These are phyloP conservation scores for Croton setiger DNA, from an alignment of 441 rosid genomes.

Conservation along the genomic window DNA sequence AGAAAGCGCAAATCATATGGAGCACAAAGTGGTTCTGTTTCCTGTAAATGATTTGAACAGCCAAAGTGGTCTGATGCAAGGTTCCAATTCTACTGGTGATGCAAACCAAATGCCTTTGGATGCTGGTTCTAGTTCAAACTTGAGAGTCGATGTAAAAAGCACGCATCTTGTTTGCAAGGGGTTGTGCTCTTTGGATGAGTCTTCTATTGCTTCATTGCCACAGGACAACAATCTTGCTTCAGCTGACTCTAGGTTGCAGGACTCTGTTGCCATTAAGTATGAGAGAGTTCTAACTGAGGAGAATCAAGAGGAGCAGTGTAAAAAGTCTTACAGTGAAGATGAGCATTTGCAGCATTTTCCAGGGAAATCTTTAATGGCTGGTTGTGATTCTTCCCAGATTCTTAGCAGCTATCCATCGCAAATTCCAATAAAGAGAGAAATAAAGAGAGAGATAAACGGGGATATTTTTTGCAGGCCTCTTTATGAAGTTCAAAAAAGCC, in stretches of 20 bases:
- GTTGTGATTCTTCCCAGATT: constrained; percentile 36
- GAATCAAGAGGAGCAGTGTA: constrained; percentile 23
- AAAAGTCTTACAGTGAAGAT: constrained; percentile 28
- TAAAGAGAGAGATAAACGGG: constrained; percentile 42
- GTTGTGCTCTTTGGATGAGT: constrained; percentile 33
- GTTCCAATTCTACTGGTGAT: constrained; percentile 27
- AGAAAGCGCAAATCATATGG: constrained; percentile 30
- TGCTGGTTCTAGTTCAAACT: constrained; percentile 32
- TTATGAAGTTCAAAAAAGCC: constrained; percentile 29
- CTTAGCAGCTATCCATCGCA: constrained; percentile 45
- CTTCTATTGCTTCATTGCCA: constrained; percentile 27
- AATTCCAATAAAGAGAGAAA: constrained; percentile 38
- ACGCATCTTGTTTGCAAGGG: constrained; percentile 37
- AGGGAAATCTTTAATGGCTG: constrained; percentile 31
- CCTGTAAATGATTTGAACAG: constrained; percentile 28
- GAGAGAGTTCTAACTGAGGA: constrained; percentile 31
- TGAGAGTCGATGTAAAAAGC: constrained; percentile 32
- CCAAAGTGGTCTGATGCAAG: constrained; percentile 31
- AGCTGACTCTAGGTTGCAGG: constrained; percentile 24
- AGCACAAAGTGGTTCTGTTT: constrained; percentile 22
- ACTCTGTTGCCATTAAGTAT: constrained; percentile 31
- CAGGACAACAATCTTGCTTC: constrained; percentile 30
- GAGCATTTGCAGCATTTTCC: constrained; percentile 29
- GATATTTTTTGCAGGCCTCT: constrained; percentile 26
- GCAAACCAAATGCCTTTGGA: constrained; percentile 28